These are phyloP conservation scores for Ligustrum vulgare DNA, from an alignment of 257 asterid genomes.

Conservation along the genomic window DNA sequence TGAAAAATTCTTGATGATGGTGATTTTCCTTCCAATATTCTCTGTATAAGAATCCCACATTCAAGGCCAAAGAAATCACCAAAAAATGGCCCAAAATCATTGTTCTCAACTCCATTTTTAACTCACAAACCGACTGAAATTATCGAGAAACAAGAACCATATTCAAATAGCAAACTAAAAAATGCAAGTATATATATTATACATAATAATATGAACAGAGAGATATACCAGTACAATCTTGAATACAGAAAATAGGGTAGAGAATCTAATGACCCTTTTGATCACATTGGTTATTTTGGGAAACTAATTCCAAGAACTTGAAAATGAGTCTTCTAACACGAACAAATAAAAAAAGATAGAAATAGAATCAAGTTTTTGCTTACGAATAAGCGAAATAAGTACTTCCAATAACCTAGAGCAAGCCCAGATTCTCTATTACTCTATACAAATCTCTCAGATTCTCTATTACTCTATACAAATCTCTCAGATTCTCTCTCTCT, in stretches of 20 bases:
- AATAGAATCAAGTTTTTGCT: constrained; percentile 3
- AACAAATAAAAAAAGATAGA: background rate
- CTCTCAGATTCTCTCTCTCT: no score
- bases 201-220: background rate
- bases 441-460: no score
- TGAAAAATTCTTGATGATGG: constrained; percentile 30
- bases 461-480: no score
- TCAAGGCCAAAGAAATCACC: constrained; percentile 53
- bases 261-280: constrained; percentile 6
- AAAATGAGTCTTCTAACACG: constrained; percentile 14
- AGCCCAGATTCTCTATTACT: constrained; percentile 4
- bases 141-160: constrained; percentile 11
- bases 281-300: constrained; percentile 28
- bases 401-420: background rate
- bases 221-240: constrained; percentile 14
- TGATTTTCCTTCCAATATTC: constrained; percentile 44
- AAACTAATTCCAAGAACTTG: background rate
- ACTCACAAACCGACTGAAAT: background rate
- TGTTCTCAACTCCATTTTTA: constrained; percentile 34
- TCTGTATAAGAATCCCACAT: constrained; percentile 51
- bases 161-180: background rate
- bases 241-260: constrained; percentile 21
- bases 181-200: background rate
- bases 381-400: background rate
- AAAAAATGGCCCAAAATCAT: constrained; percentile 52